Evolutionary conservation across 2,329 filamentous ascomycete species (phyloP).

Genomic region (Venturiaceae sp.): DNA sequence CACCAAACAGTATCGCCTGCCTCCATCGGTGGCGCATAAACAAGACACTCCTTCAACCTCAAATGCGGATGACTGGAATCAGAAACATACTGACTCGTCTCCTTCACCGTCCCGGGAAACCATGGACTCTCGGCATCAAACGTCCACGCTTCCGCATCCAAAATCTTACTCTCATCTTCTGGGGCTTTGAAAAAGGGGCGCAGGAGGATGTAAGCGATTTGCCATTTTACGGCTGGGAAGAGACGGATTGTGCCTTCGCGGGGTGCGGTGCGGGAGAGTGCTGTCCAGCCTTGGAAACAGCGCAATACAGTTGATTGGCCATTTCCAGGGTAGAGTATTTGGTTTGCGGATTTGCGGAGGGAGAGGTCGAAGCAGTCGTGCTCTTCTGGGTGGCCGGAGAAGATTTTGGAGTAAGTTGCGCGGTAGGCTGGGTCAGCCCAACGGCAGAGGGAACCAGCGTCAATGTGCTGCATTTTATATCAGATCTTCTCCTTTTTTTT

Average conservation of each 20-base stretch:
- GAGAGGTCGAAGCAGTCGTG: constrained; percentile 30
- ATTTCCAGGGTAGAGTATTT: constrained; percentile 23
- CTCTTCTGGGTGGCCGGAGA: constrained; percentile 24
- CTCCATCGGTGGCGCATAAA: constrained; percentile 27
- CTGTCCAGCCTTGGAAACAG: constrained; percentile 34
- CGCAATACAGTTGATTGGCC: constrained; percentile 30
- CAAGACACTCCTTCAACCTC: constrained; percentile 25
- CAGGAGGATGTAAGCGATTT: background rate
- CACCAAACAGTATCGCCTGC: constrained; percentile 33
- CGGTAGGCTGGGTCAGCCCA: constrained; percentile 32
- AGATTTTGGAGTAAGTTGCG: constrained; percentile 26
- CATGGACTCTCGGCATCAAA: constrained; percentile 20
- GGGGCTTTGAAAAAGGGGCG: background rate
- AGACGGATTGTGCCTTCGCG: constrained; percentile 30
- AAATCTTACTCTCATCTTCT: background rate
- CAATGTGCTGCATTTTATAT: constrained; percentile 34
- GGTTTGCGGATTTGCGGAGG: constrained; percentile 24
- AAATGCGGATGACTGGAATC: constrained; percentile 29
- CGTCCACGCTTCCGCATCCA: constrained; percentile 22
- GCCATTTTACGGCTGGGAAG: constrained; percentile 19
- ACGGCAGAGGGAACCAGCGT: constrained; percentile 32
- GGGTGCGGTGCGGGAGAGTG: constrained; percentile 24
- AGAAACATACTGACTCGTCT: constrained; percentile 26
- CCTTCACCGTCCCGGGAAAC: constrained; percentile 29
- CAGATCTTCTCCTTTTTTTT: constrained; percentile 26